Percentiles rank a stretch among this genome's conserved stretches.
phyloP scores from a whole-genome alignment of 805 yeast species.

The Scheffersomyces coipomensis region DNA sequence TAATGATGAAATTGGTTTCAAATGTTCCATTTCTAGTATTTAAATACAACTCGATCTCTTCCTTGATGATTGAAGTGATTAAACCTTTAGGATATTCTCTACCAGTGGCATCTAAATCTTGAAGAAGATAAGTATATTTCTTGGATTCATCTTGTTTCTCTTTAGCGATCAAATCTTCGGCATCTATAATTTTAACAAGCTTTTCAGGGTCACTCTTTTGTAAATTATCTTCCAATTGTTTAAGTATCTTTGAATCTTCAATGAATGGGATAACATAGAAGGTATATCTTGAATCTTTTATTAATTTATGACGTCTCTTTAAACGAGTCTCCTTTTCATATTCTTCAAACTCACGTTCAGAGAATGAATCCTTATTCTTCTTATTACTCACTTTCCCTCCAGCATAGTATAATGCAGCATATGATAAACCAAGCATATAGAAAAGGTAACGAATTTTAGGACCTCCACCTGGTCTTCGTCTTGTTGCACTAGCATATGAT shows the following conservation, averaged over 20 bases:
- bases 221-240: slow-evolving; percentile 10
- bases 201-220: slow-evolving; percentile 5
- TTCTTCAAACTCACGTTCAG: slow-evolving; percentile 47
- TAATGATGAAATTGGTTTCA: slow-evolving; percentile 48
- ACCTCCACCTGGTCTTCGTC: slow-evolving; percentile 9
- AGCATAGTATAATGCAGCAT: slow-evolving; percentile 29
- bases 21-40: slow-evolving; percentile 37
- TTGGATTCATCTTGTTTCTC: slow-evolving; percentile 45
- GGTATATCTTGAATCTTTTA: slow-evolving; percentile 39
- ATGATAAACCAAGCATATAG: slow-evolving; percentile 32
- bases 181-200: slow-evolving; percentile 46
- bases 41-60: slow-evolving; percentile 30
- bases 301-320: slow-evolving; percentile 47
- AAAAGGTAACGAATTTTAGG: slow-evolving; percentile 38
- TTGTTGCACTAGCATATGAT: slow-evolving; percentile 1
- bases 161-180: slow-evolving; percentile 44
- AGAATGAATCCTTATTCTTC: slow-evolving; percentile 35
- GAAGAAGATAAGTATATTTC: slow-evolving; percentile 52
- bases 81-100: slow-evolving; percentile 44
- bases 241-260: slow-evolving; percentile 16
- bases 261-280: slow-evolving; percentile 40
- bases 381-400: slow-evolving; percentile 29
- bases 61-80: slow-evolving; percentile 48
- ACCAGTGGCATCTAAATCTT: slow-evolving; percentile 31
- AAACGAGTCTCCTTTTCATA: slow-evolving; percentile 51